Base-by-base conservation (phyloP, 768 basidiomycete genomes). In the Xerocomus spinulosus region DNA sequence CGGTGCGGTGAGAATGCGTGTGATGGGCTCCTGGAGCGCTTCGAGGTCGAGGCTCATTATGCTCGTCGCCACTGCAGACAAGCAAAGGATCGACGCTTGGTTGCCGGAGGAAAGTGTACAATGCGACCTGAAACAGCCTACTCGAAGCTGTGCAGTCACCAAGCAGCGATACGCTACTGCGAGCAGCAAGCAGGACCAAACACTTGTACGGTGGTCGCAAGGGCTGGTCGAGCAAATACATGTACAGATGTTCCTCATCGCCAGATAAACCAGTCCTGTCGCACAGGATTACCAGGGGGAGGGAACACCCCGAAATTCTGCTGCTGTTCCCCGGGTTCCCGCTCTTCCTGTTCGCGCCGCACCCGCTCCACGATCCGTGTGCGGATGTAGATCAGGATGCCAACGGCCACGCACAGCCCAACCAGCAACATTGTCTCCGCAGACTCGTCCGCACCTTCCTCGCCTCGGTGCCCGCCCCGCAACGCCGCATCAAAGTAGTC, bases 361-460 rank as follows among this genome's bases (percentile, higher is more conserved):
- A 83, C 78, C 46, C 84, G 70, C 57, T 86, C 84, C 28, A 85
- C 79, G 57, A 88, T 85, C 48, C 87, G 79, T 13, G 86, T 87
- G 51, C 91, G 80, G 48, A 90, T 70, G 63, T 89, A 92, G 41
- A 92, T 74, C 55, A 93, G 71, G 35, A 82, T 70, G 30, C 87
- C 87, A 42, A 92, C 83, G 18, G 79, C 70, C 21, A 86, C 68
- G 59, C 87, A 89, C 23, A 95, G 71, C 34, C 80, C 65, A 4
- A 93, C 76, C 35, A 94, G 74, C 32, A 92, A 63, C 70, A 90
- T 77, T 21, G 87, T 94, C 72, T 94, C 92, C 26, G 70, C 70
- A 48, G 90, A 82, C 55, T 91, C 88, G 50, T 90, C 81, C 14
- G 63, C 66, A 1, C 79, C 80, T n/a, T 75, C 80, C 17, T 85